phyloP scores from a whole-genome alignment of 2,329 filamentous ascomycete genomes.

The Epichloe bromicola region DNA sequence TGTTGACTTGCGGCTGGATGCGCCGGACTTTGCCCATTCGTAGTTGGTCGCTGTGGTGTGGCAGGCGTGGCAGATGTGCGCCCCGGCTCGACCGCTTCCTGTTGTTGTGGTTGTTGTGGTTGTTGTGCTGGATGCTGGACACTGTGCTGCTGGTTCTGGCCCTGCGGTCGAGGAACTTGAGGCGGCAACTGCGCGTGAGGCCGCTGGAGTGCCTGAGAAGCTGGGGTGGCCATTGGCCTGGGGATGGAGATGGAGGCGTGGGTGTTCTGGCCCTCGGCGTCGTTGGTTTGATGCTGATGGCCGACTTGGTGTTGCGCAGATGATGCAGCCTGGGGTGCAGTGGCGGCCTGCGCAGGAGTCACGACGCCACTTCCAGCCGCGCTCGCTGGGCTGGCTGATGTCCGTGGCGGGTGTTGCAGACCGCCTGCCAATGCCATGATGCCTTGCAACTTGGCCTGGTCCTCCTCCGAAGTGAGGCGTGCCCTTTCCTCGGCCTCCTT shows the following conservation, averaged over 20 bases:
- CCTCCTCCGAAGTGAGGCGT: conserved; percentile 43
- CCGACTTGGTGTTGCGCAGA: conserved; percentile 4
- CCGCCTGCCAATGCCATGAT: conserved; percentile 43
- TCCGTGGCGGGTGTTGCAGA: conserved; percentile 29
- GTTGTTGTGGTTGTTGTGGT: conserved; percentile 8
- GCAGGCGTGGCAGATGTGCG: not conserved
- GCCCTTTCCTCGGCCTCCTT: conserved; percentile 55
- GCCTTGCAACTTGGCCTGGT: conserved; percentile 46
- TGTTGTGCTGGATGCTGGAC: conserved; percentile 4
- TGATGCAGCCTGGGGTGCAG: conserved; percentile 12
- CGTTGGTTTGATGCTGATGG: not conserved
- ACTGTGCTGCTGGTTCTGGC: conserved; percentile 10
- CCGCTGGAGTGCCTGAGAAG: conserved; percentile 15
- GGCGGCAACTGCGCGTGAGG: conserved; percentile 18
- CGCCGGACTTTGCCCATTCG: not conserved
- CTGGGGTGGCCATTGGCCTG: conserved; percentile 7
- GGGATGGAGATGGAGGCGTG: not conserved
- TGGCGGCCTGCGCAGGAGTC: conserved; percentile 21
- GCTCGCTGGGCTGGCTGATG: conserved; percentile 12
- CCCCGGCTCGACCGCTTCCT: conserved; percentile 9
- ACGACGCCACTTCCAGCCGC: conserved; percentile 18
- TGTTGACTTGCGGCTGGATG: not conserved
- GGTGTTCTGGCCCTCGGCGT: not conserved
- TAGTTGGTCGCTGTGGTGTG: not conserved
- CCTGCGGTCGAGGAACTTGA: conserved; percentile 7